phyloP scores from a whole-genome alignment of 306 rosid genomes.

The Gillenia trifoliata region DNA sequence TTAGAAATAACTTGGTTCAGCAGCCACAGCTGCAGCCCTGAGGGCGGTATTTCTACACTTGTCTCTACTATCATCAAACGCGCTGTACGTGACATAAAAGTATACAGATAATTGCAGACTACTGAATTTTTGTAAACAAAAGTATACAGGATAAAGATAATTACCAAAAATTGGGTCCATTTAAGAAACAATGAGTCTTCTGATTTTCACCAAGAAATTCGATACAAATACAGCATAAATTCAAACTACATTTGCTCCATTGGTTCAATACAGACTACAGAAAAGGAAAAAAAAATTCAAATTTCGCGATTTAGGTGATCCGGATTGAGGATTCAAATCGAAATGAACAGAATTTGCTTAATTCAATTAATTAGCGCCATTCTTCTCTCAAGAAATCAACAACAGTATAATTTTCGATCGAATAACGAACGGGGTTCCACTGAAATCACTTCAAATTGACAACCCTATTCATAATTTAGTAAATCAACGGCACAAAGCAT shows the following conservation, averaged over 20 bases:
- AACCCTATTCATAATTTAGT: not conserved
- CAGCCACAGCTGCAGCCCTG: no score
- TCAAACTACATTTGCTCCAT: not conserved
- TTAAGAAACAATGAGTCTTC: not conserved
- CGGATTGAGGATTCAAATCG: not conserved
- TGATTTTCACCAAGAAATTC: not conserved
- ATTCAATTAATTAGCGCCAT: not conserved
- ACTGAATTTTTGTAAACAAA: not conserved
- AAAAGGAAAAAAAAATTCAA: not conserved
- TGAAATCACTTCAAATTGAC: not conserved
- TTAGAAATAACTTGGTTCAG: no score
- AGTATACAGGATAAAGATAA: not conserved
- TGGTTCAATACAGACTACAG: not conserved
- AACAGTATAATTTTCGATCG: not conserved
- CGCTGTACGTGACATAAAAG: no score
- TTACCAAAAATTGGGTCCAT: not conserved
- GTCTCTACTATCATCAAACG: no score
- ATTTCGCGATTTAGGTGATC: not conserved
- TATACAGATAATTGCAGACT: no score
- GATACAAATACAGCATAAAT: not conserved
- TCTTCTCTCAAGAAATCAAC: not conserved
- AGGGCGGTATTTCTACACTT: no score
- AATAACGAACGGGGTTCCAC: not conserved
- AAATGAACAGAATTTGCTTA: not conserved
- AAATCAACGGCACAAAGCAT: not conserved